These are phyloP conservation scores for Aurinia saxatilis DNA, from an alignment of 345 rosid genomes.

Conservation along the genomic window DNA sequence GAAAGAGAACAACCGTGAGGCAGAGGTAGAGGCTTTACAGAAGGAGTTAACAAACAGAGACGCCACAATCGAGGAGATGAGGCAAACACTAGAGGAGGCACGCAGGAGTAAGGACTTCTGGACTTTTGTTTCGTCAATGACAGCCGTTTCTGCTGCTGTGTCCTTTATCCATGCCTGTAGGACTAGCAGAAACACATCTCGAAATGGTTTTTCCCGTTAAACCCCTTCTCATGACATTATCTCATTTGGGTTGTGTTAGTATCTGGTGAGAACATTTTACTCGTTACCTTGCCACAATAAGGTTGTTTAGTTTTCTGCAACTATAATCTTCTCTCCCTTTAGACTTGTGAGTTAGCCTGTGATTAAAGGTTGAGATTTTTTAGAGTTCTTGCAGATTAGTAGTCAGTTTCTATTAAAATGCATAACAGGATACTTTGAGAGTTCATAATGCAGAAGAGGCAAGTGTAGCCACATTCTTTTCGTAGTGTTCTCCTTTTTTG, in stretches of 20 bases:
- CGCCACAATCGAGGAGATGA: constrained; percentile 43
- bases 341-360: background rate
- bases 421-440: background rate
- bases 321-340: background rate
- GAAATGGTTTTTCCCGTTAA: background rate
- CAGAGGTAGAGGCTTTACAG: constrained; percentile 48
- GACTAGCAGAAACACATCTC: constrained; percentile 33
- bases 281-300: constrained; percentile 3
- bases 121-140: constrained; percentile 57
- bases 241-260: background rate
- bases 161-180: constrained; percentile 53
- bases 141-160: constrained; percentile 58
- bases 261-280: background rate
- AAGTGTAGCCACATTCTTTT: background rate
- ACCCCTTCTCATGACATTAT: background rate
- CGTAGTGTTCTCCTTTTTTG: background rate
- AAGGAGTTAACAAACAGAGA: constrained; percentile 49
- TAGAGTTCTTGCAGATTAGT: background rate
- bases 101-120: constrained; percentile 53
- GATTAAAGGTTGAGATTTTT: background rate
- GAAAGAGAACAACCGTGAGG: constrained; percentile 26
- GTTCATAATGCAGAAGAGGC: background rate
- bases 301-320: constrained; percentile 11
- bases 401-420: too few species aligned
- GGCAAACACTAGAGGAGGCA: constrained; percentile 45